Evolutionary conservation across 768 basidiomycete species (phyloP), one percentile per base, ranked within the genome.

Genomic region (Erythrobasidium yunnanense): DNA sequence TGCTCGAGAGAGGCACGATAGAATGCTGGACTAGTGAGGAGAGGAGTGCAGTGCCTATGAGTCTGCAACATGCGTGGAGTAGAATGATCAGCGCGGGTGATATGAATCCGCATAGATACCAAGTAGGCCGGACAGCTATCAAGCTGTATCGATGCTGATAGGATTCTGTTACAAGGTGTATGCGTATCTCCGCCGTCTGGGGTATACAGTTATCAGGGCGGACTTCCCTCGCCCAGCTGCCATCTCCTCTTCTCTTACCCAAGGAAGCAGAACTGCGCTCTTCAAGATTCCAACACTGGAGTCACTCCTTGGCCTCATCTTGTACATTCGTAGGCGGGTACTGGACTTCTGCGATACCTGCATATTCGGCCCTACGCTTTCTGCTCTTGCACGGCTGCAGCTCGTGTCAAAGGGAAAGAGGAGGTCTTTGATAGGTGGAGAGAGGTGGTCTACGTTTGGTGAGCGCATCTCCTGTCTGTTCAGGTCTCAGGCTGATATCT

Each of bases 141-240:
- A 15, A 34, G 29, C 47, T 52, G 4, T 13, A 11, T 32, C 29
- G 32, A 34, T 30, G 34, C 2, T 45, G 35, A 11, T 13, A 53
- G 4, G 17, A 33, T 5, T 34, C 11, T 6, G 38, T 18, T 13
- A 65, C 54, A n/a, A 97, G 92, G 88, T 93, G 22, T 97, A 87
- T 73, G 83, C 93, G 0, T 91, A 93, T 76, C 81, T 99, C 32
- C 90, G 86, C 72, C 84, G 95, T 18, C 78, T 97, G 38, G 95
- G 95, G 15, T 99, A 95, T 76, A 81, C 84, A 11, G 83, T 97
- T 8, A 88, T 84, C 45, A 83, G 95, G n/a, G 79, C 88, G 0
- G 78, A 80, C 5, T 15, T 17, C 22, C 42, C 67, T 66, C 6
- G 56, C 42, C 18, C 32, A 46, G 33, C 47, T 15, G 11, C 18